Percentiles rank a stretch among this genome's conserved stretches.
Conservation (phyloP, 2,329 filamentous ascomycete species). For the Venturia pyrina region DNA sequence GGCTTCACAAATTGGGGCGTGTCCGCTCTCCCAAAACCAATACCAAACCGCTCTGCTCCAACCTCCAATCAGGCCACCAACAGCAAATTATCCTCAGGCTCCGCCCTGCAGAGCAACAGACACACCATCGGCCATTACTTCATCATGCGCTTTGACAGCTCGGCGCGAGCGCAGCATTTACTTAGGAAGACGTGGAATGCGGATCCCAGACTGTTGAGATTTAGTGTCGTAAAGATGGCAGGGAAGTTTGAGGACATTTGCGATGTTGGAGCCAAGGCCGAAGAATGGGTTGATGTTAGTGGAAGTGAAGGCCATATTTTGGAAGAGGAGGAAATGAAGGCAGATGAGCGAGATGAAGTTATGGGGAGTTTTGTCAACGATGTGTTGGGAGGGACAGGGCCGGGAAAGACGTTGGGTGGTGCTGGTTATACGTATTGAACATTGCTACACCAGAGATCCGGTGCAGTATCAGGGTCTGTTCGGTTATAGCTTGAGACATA, state of each 20-base stretch:
- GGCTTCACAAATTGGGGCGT: constrained; percentile 93
- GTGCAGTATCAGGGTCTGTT: too few relatives aligned
- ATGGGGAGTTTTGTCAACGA: neutral
- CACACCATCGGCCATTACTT: constrained; percentile 92
- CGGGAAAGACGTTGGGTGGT: neutral
- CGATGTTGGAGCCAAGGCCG: constrained; percentile 44
- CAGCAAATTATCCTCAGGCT: neutral
- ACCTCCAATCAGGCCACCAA: constrained; percentile 58
- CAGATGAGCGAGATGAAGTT: neutral
- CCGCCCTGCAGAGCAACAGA: constrained; percentile 36
- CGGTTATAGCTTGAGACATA: too few relatives aligned
- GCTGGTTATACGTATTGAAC: neutral
- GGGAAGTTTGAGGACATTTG: constrained; percentile 52
- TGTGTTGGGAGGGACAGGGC: neutral
- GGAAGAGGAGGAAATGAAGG: neutral
- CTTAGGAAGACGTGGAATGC: constrained; percentile 67
- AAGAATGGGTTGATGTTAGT: constrained; percentile 16
- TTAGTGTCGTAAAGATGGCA: constrained; percentile 79
- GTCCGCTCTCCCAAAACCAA: constrained; percentile 74
- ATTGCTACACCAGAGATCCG: neutral
- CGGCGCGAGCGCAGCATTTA: constrained; percentile 59
- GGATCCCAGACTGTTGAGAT: constrained; percentile 84
- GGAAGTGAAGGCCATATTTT: neutral
- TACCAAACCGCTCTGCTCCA: constrained; percentile 52
- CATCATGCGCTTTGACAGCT: constrained; percentile 89